Evolutionary conservation across 768 basidiomycete species (phyloP), one percentile per base, ranked within the genome.

Genomic region (Tylopilus plumbeoviolaceoides): DNA sequence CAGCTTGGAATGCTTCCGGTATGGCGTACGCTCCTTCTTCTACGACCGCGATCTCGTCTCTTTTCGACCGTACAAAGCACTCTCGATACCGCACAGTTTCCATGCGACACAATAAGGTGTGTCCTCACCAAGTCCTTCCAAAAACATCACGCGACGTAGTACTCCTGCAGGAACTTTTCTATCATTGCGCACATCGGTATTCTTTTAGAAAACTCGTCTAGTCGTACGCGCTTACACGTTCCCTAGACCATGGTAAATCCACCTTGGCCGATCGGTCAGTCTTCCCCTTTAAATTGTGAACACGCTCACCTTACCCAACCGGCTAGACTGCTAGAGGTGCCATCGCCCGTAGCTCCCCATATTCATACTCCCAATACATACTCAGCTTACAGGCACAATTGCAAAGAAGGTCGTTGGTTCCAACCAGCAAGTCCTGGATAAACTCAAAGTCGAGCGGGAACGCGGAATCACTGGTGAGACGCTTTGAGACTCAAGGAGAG

Each of bases 381-480:
- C 70, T 25, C 67, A 98, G 86, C 75, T 95, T 56, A 97, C 94
- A 35, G 87, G 87, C 7, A 95, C 95, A 3, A 94, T 98, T 46
- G 72, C 77, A 56, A 83, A 78, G 67, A 82, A 80, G 59, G 66
- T 75, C 47, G 73, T 74, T 51, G 83, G 85, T 35, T 78, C 78
- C 58, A 94, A 93, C 65, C 82, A 87, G 64, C 92, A 95, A 65
- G 87, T 94, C 15, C 71, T 94, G 52, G 92, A 95, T 67, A 95
- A 92, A 70, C 78, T 99, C 46, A 98, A 98, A 70, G 97, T 99
- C 4, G 97, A 98, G 67, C 78, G 93, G 48, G 95, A 98, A 68
- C 82, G 95, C 12, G 95, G 95, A 14, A 99, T 99, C 52, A 99
- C 97, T 21, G 91, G 91, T 87, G 52, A 31, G 39, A 31, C 15